phyloP scores from a whole-genome alignment of 2,329 filamentous ascomycete genomes.

The Penicillium brevicompactum region DNA sequence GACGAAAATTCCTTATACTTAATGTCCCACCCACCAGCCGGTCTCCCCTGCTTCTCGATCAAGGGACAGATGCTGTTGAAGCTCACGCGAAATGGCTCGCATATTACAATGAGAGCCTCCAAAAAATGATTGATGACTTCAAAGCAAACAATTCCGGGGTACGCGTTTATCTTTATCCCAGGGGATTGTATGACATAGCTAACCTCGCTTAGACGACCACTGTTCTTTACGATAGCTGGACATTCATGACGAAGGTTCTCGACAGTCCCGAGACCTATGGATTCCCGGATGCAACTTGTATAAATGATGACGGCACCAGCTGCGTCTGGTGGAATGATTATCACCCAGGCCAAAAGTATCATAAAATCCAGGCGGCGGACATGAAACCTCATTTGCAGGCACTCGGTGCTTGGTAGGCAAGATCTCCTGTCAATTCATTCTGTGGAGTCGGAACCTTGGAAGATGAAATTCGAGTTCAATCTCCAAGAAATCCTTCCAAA shows the following conservation, averaged over 20 bases:
- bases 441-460: too few species aligned
- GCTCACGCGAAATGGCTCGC: conserved; percentile 25
- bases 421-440: not conserved
- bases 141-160: conserved; percentile 21
- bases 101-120: conserved; percentile 29
- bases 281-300: conserved; percentile 31
- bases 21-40: conserved; percentile 56
- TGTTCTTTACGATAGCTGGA: conserved; percentile 32
- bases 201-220: conserved; percentile 20
- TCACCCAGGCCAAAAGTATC: conserved; percentile 34
- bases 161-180: not conserved
- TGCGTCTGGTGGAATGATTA: conserved; percentile 40
- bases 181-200: not conserved
- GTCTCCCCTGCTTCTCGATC: conserved; percentile 24
- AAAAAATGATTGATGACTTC: conserved; percentile 23
- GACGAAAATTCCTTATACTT: conserved; percentile 61
- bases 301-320: conserved; percentile 28
- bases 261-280: conserved; percentile 29
- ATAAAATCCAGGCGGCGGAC: conserved; percentile 32
- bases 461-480: not conserved
- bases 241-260: conserved; percentile 33
- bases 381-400: conserved; percentile 27
- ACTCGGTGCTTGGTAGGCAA: conserved; percentile 28
- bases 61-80: conserved; percentile 19
- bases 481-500: not conserved